phyloP scores from a whole-genome alignment of 768 basidiomycete species.

The Lactarius trivialis region DNA sequence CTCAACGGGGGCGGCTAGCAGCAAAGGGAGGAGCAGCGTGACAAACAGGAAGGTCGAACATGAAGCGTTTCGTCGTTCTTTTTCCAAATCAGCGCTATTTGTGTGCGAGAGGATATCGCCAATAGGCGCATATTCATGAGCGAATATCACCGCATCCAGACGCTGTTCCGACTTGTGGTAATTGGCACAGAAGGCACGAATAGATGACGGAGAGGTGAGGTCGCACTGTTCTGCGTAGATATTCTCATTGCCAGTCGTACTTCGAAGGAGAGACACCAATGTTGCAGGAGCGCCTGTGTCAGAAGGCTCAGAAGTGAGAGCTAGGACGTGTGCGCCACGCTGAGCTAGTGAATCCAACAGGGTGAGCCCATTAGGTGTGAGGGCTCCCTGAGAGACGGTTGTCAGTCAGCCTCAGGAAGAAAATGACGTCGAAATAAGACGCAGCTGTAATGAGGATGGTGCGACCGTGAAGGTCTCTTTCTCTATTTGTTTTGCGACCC shows the following conservation, averaged over 20 bases:
- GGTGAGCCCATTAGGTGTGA: constrained; percentile 66
- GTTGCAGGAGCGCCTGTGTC: constrained; percentile 48
- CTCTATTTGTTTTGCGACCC: constrained; percentile 62
- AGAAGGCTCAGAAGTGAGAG: constrained; percentile 56
- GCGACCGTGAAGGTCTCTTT: constrained; percentile 69
- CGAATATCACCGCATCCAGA: constrained; percentile 72
- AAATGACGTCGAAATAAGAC: constrained; percentile 22
- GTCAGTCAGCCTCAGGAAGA: neutral
- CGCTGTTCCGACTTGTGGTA: constrained; percentile 61
- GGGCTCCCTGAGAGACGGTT: constrained; percentile 50
- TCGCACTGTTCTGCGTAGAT: constrained; percentile 80
- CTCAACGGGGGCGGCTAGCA: constrained; percentile 80
- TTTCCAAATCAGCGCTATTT: constrained; percentile 28
- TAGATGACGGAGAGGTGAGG: constrained; percentile 54
- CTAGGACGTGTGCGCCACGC: constrained; percentile 75
- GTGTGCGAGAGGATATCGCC: constrained; percentile 39
- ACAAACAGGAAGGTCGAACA: constrained; percentile 72
- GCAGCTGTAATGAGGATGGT: constrained; percentile 63
- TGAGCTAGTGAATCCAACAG: constrained; percentile 59
- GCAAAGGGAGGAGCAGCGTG: constrained; percentile 70
- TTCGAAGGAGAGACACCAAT: constrained; percentile 59
- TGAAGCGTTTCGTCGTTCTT: constrained; percentile 42
- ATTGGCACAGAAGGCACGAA: constrained; percentile 60
- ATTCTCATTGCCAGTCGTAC: constrained; percentile 63
- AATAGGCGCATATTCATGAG: constrained; percentile 68